A percentile compares a stretch with the other conserved stretches of the same genome.
These are phyloP conservation scores for Erythrophleum fordii DNA, from an alignment of 306 rosid species.

Conservation along the genomic window DNA sequence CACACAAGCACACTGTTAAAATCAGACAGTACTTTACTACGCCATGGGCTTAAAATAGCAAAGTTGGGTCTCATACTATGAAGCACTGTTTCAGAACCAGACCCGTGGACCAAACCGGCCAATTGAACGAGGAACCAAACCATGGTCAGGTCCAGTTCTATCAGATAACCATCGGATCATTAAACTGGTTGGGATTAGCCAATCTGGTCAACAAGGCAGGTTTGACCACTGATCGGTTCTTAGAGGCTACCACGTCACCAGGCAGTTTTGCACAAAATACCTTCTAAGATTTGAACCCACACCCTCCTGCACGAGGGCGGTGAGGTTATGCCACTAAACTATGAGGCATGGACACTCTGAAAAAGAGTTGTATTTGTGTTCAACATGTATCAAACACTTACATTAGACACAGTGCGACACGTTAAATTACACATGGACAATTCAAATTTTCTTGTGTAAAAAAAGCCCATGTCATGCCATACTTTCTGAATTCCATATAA, in stretches of 20 bases:
- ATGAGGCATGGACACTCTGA: not conserved
- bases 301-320: not conserved
- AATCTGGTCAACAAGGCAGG: not conserved
- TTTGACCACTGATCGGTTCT: not conserved
- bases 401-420: not conserved
- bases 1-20: constrained; percentile 11
- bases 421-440: not conserved
- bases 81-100: not conserved
- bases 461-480: not conserved
- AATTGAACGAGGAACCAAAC: not conserved
- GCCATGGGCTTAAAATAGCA: not conserved
- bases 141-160: not conserved
- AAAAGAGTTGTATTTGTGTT: not conserved
- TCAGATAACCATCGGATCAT: not conserved
- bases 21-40: not conserved
- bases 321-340: not conserved
- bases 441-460: not conserved
- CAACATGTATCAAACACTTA: not conserved
- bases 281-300: no score
- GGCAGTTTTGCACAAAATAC: not conserved
- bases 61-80: not conserved
- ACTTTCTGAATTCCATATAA: not conserved
- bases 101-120: not conserved
- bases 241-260: not conserved
- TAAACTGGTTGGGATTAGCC: not conserved